A percentile compares a stretch with the other conserved stretches of the same genome.
These are phyloP conservation scores for Blastobotrys peoriensis DNA, from an alignment of 805 yeast species.

Conservation along the genomic window DNA sequence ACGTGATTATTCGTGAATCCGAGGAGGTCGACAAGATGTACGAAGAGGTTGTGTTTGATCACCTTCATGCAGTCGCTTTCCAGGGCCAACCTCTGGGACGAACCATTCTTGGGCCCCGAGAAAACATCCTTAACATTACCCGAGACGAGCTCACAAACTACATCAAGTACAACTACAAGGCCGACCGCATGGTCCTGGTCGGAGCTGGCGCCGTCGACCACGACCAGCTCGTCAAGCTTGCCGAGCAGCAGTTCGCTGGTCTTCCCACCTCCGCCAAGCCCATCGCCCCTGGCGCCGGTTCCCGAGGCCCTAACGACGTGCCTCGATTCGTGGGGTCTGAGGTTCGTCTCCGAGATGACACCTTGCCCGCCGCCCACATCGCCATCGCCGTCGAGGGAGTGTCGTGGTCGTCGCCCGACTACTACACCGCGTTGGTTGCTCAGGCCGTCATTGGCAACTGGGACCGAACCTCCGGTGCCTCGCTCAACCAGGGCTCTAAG, in stretches of 20 bases:
- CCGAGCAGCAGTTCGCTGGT: constrained; percentile 59
- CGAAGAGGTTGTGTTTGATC: constrained; percentile 97
- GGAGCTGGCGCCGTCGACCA: constrained; percentile 93
- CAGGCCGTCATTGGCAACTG: constrained; percentile 96
- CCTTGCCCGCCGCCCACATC: constrained; percentile 82
- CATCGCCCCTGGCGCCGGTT: constrained; percentile 61
- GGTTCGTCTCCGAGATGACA: constrained; percentile 70
- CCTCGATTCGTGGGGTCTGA: constrained; percentile 86
- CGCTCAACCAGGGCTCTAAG: constrained; percentile 79
- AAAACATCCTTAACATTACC: constrained; percentile 74
- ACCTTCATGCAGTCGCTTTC: constrained; percentile 87
- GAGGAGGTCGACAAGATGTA: constrained; percentile 98
- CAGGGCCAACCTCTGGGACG: constrained; percentile 91
- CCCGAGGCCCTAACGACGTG: constrained; percentile 55
- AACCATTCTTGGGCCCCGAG: constrained; percentile 92
- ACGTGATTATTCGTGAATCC: constrained; percentile 91
- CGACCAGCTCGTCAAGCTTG: constrained; percentile 69
- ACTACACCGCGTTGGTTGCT: constrained; percentile 89
- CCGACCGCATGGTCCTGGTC: constrained; percentile 96
- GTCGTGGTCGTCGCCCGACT: constrained; percentile 94
- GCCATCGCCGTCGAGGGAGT: constrained; percentile 98
- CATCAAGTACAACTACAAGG: constrained; percentile 81
- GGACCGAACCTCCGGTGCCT: constrained; percentile 89
- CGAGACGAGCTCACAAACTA: constrained; percentile 71
- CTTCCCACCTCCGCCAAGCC: constrained; percentile 45